Conservation (phyloP, 192 early-diverging fungal species). For the Gorgonomyces haynaldii region DNA sequence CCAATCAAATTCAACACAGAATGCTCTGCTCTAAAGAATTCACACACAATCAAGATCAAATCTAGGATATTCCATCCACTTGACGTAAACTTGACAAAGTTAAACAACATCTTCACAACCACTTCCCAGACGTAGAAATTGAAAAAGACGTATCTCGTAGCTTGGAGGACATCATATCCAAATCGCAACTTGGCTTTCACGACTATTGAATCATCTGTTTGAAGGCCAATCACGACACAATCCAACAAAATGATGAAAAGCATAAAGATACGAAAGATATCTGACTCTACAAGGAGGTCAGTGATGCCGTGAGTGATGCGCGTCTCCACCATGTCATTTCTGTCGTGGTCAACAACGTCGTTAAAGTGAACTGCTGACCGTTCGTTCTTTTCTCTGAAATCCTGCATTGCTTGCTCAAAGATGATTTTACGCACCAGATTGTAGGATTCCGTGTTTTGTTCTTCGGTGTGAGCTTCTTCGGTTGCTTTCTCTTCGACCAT, state of each 20-base stretch:
- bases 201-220: too few relatives aligned
- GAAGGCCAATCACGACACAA: slow-evolving; percentile 27
- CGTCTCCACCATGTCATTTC: slow-evolving; percentile 23
- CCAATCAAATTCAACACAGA: background rate
- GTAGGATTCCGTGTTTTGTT: background rate
- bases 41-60: background rate
- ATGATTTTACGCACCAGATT: background rate
- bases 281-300: slow-evolving; percentile 26
- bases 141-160: background rate
- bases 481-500: too few relatives aligned
- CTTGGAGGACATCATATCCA: background rate
- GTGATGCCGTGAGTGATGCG: slow-evolving; percentile 18
- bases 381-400: background rate
- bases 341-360: slow-evolving; percentile 17
- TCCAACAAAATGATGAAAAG: slow-evolving; percentile 20
- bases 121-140: background rate
- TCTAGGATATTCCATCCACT: background rate
- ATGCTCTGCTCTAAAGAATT: background rate
- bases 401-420: background rate
- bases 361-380: slow-evolving; percentile 19
- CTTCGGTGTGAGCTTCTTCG: too few relatives aligned
- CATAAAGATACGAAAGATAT: slow-evolving; percentile 21
- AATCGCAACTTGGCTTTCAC: background rate
- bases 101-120: background rate
- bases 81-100: background rate